Percentiles rank a stretch among this genome's conserved stretches.
phyloP scores from a whole-genome alignment of 2,329 filamentous ascomycete genomes.

The Pestalotiopsis sp. region DNA sequence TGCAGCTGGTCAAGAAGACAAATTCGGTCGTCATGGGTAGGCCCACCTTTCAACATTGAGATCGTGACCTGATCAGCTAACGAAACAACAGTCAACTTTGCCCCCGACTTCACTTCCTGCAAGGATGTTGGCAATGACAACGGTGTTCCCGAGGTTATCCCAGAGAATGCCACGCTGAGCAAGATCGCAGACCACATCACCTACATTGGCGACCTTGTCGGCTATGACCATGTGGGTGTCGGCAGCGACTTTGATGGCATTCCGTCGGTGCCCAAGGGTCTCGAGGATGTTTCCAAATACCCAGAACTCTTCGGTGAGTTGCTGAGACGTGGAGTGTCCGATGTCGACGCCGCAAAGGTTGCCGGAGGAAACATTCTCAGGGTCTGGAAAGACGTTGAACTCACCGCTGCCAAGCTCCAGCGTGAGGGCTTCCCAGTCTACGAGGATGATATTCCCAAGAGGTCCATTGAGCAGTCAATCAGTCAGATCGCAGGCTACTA shows the following conservation, averaged over 20 bases:
- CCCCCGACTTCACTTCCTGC: slow-evolving; percentile 82
- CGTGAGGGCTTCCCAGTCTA: slow-evolving; percentile 52
- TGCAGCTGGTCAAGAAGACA: slow-evolving; percentile 73
- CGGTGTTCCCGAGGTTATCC: slow-evolving; percentile 70
- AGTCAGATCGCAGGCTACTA: neutral
- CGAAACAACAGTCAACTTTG: slow-evolving; percentile 68
- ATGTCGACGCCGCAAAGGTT: slow-evolving; percentile 73
- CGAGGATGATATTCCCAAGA: slow-evolving; percentile 49
- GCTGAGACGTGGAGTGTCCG: slow-evolving; percentile 72
- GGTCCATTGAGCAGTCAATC: neutral
- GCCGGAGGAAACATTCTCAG: slow-evolving; percentile 81
- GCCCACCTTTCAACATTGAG: slow-evolving; percentile 5
- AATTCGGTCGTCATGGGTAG: slow-evolving; percentile 76
- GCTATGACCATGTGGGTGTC: slow-evolving; percentile 85
- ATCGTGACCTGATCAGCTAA: neutral
- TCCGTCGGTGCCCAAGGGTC: slow-evolving; percentile 63
- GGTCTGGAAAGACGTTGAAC: slow-evolving; percentile 82
- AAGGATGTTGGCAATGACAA: slow-evolving; percentile 58
- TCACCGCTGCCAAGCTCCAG: slow-evolving; percentile 69
- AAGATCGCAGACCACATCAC: slow-evolving; percentile 82
- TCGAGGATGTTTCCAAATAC: slow-evolving; percentile 86
- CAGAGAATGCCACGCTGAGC: slow-evolving; percentile 70
- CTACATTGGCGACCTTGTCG: slow-evolving; percentile 81
- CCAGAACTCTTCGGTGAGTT: slow-evolving; percentile 79
- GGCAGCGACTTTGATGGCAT: slow-evolving; percentile 92